Evolutionary conservation across 2,329 filamentous ascomycete species (phyloP), one percentile per base, ranked within the genome.

Genomic region (Fusarium marasasianum): DNA sequence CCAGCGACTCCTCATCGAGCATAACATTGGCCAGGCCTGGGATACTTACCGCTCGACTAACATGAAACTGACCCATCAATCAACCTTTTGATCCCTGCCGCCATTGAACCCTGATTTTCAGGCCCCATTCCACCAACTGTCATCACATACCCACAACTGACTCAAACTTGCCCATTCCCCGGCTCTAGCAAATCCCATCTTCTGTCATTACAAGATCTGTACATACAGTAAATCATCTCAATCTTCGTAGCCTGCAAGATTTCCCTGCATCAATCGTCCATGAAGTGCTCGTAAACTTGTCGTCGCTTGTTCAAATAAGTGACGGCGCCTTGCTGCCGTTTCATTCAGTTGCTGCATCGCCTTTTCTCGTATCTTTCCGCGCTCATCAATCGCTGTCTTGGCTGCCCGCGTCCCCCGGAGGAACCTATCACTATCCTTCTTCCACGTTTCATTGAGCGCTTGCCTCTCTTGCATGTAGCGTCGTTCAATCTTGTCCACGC

Each of bases 241-340:
- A 29, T 44, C 26, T 40, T 37, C 53, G 29, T 59, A 50, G n/a
- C 68, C 68, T 44, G 15, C 40, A 35, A 54, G 2, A 11, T 61
- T 45, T 18, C 56, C 65, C 35, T 74, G 60, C 33, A 73, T 50
- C 18, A 80, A 45, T 22, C 55, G 66, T 14, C 66, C 63, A 14
- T 78, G 76, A 12, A 80, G 54, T 29, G 67, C 72, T 24, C 72
- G 73, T n/a, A 80, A 47, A n/a, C 59, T 75, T 2, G 68, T 69
- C 1, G 66, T 76, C 5, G 71, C 78, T 57, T 58, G 60, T 35
- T 71, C 48, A 57, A 76, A 79, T 9, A 73, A 18, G 33, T 66
- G 38, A 20, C 35, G 70, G 14, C 78, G 77, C 26, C 51, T 51
- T 18, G 63, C 61, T 37, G 55, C 13, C 6, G 56, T 59, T 20